Evolutionary conservation across 2,329 filamentous ascomycete genomes (phyloP).

Genomic region (Arthrocladium fulminans): DNA sequence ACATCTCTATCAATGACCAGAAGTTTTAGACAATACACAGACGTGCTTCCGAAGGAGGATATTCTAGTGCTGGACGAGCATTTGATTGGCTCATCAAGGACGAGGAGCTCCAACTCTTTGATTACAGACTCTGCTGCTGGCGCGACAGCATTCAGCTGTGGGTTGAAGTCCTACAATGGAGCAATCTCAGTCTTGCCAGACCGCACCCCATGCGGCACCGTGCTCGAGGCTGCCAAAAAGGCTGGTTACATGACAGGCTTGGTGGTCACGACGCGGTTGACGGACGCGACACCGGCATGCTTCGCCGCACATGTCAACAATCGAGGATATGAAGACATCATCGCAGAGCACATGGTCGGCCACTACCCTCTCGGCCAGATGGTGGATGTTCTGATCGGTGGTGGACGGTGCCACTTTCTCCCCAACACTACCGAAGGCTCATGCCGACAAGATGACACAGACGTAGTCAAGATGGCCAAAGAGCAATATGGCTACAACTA

Average conservation of each 20-base stretch:
- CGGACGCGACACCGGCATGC: conserved; percentile 91
- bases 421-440: conserved; percentile 72
- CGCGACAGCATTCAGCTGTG: conserved; percentile 92
- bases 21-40: conserved; percentile 70
- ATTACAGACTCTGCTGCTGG: conserved; percentile 96
- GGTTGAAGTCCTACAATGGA: conserved; percentile 88
- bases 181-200: conserved; percentile 86
- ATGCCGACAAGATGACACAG: conserved; percentile 69
- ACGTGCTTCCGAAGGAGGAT: conserved; percentile 64
- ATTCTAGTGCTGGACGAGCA: conserved; percentile 75
- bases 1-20: conserved; percentile 80
- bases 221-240: conserved; percentile 84
- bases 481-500: conserved; percentile 70
- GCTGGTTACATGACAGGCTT: conserved; percentile 87
- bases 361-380: conserved; percentile 76
- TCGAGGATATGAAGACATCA: conserved; percentile 74
- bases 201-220: conserved; percentile 79
- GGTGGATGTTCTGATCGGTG: conserved; percentile 87
- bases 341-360: conserved; percentile 86
- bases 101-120: conserved; percentile 70
- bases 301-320: conserved; percentile 82
- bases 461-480: conserved; percentile 65
- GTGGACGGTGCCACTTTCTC: conserved; percentile 86
- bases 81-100: conserved; percentile 82
- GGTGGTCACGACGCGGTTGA: conserved; percentile 89